Percentiles rank a stretch among this genome's conserved stretches.
Evolutionary conservation across 2,329 filamentous ascomycete genomes (phyloP).

Genomic region (Orbilia quercus): DNA sequence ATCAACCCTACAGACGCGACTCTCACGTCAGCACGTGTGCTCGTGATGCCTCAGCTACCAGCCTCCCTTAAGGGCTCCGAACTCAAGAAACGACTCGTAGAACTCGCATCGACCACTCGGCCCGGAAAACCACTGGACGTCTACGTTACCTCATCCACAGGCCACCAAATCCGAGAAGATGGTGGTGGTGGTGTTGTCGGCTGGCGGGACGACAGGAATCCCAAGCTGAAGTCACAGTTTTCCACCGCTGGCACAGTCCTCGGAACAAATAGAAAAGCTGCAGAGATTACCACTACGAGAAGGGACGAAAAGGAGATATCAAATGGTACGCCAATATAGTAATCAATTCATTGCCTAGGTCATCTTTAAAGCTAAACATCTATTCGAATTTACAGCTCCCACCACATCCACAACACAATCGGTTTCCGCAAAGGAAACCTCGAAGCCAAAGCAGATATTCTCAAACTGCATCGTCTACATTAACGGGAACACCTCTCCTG

Average conservation of each 20-base stretch:
- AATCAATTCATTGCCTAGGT: too few species aligned
- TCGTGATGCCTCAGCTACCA: constrained; percentile 40
- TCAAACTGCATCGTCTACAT: constrained; percentile 80
- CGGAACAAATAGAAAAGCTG: constrained; percentile 27
- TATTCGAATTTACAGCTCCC: too few species aligned
- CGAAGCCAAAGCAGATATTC: constrained; percentile 69
- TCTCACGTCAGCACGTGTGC: constrained; percentile 39
- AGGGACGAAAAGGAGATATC: not conserved
- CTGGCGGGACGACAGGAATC: constrained; percentile 48
- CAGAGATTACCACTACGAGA: constrained; percentile 5
- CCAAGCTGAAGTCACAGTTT: constrained; percentile 47
- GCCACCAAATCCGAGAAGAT: constrained; percentile 48
- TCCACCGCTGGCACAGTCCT: constrained; percentile 25
- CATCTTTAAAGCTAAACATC: too few species aligned
- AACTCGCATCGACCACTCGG: constrained; percentile 40
- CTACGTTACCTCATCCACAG: constrained; percentile 50
- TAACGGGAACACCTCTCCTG: constrained; percentile 82
- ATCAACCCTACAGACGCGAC: not conserved
- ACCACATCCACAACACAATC: constrained; percentile 45
- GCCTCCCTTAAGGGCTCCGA: constrained; percentile 44
- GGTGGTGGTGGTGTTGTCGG: constrained; percentile 36
- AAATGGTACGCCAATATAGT: not conserved
- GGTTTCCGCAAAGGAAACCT: constrained; percentile 4
- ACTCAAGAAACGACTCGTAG: constrained; percentile 49
- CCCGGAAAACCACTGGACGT: constrained; percentile 38